Base-by-base conservation (phyloP, 768 basidiomycete species). In the Leccinum disarticulatum region DNA sequence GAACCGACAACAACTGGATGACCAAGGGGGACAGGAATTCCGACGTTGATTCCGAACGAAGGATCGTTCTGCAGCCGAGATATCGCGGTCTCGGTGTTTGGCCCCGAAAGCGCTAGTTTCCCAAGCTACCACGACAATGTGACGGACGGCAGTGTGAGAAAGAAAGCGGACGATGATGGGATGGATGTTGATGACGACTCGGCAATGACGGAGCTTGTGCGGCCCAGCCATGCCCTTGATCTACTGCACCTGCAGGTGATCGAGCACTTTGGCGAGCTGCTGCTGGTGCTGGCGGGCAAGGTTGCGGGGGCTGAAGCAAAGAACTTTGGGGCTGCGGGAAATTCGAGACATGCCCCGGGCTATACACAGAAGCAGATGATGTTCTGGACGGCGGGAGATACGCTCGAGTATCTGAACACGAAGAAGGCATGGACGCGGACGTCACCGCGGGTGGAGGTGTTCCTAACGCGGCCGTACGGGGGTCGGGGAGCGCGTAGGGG, bases 171-270 rank as follows among this genome's bases (percentile, higher is more conserved):
- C 54, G 77, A 78, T 9, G 77, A 80, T 60, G 76, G 74, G 58
- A 89, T 87, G 84, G 81, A 87, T 55, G 73, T 90, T 33, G 89
- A 90, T 65, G 85, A 86, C 35, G 82, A 80, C 17, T 58, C 57
- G n/a, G 66, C 60, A 38, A 62, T 69, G 59, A 66, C 73, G n/a
- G 73, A 74, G 36, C 65, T 70, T 41, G 73, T 77, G 52, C 68
- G 72, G 30, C 82, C 84, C 5, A 80, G 79, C 58, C 83, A 89
- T 65, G 79, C 87, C 5, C 77, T 87, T 60, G 87, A 88, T 71
- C 74, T 79, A 61, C 79, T 91, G 52, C 90, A 91, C 69, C 70
- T 83, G 22, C 84, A 88, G 63, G 80, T 90, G 52, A 79, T 88
- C 53, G 84, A 87, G 46, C 84, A 90, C 70, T 91, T 91, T 68